Conservation (phyloP, 192 early-diverging fungal species). For the Coemansia sp. region DNA sequence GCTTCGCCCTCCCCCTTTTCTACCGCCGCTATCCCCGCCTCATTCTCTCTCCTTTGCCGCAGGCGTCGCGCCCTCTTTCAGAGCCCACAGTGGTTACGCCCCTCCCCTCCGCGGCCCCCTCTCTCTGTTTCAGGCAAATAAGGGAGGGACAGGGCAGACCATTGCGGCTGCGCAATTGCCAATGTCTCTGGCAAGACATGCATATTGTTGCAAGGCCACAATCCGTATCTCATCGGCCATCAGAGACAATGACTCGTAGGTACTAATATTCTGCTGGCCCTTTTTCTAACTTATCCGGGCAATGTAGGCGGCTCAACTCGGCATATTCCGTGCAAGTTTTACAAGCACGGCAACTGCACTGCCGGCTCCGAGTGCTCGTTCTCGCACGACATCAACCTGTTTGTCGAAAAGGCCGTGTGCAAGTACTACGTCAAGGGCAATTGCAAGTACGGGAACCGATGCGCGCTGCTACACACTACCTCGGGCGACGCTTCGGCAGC, state of each 20-base stretch:
- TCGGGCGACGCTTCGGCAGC: slow-evolving; percentile 2
- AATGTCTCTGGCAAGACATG: not conserved
- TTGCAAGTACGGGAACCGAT: slow-evolving; percentile 77
- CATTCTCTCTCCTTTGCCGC: not conserved
- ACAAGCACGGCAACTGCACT: slow-evolving; percentile 72
- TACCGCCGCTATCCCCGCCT: not conserved
- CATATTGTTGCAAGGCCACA: not conserved
- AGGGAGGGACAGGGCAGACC: not conserved
- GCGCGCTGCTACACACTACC: slow-evolving; percentile 56
- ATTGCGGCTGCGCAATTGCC: not conserved
- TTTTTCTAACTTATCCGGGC: not conserved
- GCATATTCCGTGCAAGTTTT: slow-evolving; percentile 81
- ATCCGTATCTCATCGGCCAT: not conserved
- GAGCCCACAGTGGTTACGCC: not conserved
- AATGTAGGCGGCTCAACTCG: slow-evolving; percentile 48
- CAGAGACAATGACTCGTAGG: not conserved
- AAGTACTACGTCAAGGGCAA: slow-evolving; percentile 78
- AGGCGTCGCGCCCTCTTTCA: not conserved
- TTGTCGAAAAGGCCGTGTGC: slow-evolving; percentile 64
- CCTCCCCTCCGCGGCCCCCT: not conserved
- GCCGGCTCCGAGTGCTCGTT: slow-evolving; percentile 73
- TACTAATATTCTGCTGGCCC: not conserved
- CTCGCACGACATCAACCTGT: slow-evolving; percentile 66
- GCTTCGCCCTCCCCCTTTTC: not conserved
- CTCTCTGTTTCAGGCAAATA: not conserved